These are phyloP conservation scores for Kodamaea nitidulidarum DNA, from an alignment of 805 yeast species.

Conservation along the genomic window DNA sequence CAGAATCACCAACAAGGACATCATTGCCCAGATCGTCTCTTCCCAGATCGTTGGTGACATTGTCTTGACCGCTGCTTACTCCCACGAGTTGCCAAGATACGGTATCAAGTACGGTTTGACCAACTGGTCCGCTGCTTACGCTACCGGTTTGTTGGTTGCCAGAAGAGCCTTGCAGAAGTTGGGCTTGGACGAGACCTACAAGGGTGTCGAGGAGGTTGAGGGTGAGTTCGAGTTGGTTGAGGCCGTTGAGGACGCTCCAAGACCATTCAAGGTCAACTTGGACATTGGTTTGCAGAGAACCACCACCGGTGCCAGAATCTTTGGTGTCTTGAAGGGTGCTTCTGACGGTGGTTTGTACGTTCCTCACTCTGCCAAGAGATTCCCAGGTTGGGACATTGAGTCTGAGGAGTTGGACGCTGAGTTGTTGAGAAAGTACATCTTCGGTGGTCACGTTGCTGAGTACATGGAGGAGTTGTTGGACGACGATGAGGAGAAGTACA, in stretches of 20 bases:
- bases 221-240: slow-evolving; percentile 98
- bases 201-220: slow-evolving; percentile 98
- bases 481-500: slow-evolving; percentile 99
- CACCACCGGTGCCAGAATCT: slow-evolving; percentile 99
- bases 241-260: slow-evolving; percentile 99
- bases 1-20: slow-evolving; percentile 99
- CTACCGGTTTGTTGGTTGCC: slow-evolving; percentile 96
- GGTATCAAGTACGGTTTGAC: slow-evolving; percentile 98
- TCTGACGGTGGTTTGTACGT: slow-evolving; percentile 99
- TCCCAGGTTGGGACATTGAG: slow-evolving; percentile 99
- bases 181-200: slow-evolving; percentile 96
- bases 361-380: slow-evolving; percentile 99
- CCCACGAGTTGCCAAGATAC: slow-evolving; percentile 97
- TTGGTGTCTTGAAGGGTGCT: slow-evolving; percentile 99
- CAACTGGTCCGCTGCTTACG: slow-evolving; percentile 99
- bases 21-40: slow-evolving; percentile 95
- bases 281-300: slow-evolving; percentile 99
- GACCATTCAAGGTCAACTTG: slow-evolving; percentile 99
- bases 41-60: slow-evolving; percentile 96
- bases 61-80: slow-evolving; percentile 95
- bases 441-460: slow-evolving; percentile 99
- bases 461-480: slow-evolving; percentile 99
- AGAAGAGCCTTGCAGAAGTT: slow-evolving; percentile 98
- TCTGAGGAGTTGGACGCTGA: slow-evolving; percentile 97
- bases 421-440: slow-evolving; percentile 95